Base-by-base conservation (phyloP, 2,329 filamentous ascomycete genomes). In the Diaporthe vexans region DNA sequence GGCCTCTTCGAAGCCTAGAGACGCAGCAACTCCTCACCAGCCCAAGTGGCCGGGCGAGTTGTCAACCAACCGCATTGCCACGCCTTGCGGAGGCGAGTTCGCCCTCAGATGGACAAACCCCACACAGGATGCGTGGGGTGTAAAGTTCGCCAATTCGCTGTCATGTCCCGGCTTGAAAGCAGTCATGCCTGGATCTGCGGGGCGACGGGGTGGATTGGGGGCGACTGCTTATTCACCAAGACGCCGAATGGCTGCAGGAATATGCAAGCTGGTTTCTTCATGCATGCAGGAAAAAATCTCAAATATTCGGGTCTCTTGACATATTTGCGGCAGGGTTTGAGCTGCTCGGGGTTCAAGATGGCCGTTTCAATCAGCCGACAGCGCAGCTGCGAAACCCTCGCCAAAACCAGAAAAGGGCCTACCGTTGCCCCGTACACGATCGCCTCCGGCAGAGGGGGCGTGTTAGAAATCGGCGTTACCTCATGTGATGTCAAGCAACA, bases 81-180 rank as follows among this genome's bases (percentile, higher is more conserved):
- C 33, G 40, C 69, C 69, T 54, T 17, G 40, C 40, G 46, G 59
- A 46, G 58, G 57, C 69, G 57, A 63, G 69, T 7, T 26, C 48
- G 63, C 15, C 63, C 17, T 51, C 33, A 29, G 19, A 37, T 40
- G n/a, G 19, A 13, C 21, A 37, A 67, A 68, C 63, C 63, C 63
- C 63, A 68, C 63, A 68, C 61, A 37, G 33, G 17, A 40, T 68
- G 29, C 63, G 70, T 72, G 70, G 70, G 57, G 70, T 72, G 33
- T 61, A 3, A 35, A 54, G 48, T 56, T 40, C 35, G 57, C 70
- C 51, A 54, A 61, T 72, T 63, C 70, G 46, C 48, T 63, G 57
- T 61, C 69, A 48, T 26, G 57, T 48, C 40, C 24, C 69, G 37
- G 54, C 52, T 48, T 37, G 37, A 58, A 54, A 43, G 48, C 48